Percentiles rank a stretch among this genome's conserved stretches.
Evolutionary conservation across 116 monocot species (phyloP).

Genomic region (Iris pallida): DNA sequence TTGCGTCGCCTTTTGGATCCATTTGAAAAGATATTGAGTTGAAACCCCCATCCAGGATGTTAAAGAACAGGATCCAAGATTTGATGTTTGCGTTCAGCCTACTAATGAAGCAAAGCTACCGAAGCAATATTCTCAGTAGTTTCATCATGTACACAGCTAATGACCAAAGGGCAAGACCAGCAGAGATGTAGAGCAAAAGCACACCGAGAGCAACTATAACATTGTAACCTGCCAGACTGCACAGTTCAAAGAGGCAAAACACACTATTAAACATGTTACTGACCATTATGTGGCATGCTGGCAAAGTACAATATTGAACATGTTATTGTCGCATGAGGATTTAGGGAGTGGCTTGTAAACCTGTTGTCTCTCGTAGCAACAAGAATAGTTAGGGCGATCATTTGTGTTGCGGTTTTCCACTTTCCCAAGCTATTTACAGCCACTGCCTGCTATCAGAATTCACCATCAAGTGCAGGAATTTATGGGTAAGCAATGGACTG

Average conservation of each 20-base stretch:
- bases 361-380: constrained; percentile 44
- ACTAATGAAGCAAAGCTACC: no score
- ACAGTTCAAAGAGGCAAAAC: not conserved
- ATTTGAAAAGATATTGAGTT: no score
- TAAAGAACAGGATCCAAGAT: no score
- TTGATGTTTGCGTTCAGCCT: no score
- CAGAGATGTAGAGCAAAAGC: constrained; percentile 46
- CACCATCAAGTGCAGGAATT: not conserved
- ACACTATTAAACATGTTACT: no score
- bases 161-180: constrained; percentile 50
- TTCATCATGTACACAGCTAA: constrained; percentile 47
- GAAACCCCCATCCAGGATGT: no score
- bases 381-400: constrained; percentile 49
- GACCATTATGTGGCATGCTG: not conserved
- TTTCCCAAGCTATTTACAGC: constrained; percentile 61
- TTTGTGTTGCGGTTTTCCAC: constrained; percentile 66
- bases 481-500: no score
- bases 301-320: not conserved
- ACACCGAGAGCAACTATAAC: constrained; percentile 34
- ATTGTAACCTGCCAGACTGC: constrained; percentile 26
- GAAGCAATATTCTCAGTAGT: constrained; percentile 38
- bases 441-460: constrained; percentile 35
- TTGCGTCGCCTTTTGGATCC: no score
- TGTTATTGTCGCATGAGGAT: not conserved
- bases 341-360: constrained; percentile 7